phyloP scores from a whole-genome alignment of 192 early-diverging fungal genomes.

The Coemansia guatemalensis region DNA sequence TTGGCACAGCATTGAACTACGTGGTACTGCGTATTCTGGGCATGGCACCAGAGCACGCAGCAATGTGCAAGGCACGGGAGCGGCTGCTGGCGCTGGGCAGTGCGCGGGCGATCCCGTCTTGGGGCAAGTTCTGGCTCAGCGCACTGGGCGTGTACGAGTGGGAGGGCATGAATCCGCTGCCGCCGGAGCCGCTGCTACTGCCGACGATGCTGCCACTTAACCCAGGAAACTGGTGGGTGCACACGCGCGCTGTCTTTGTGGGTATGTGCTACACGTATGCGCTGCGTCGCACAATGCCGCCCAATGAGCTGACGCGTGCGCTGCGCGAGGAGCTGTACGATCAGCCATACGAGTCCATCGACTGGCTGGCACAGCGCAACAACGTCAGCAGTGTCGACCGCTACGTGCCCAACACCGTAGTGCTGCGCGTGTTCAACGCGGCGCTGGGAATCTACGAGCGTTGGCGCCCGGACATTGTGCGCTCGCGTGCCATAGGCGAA shows the following conservation, averaged over 20 bases:
- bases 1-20: slow-evolving; percentile 97
- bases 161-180: slow-evolving; percentile 94
- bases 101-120: slow-evolving; percentile 81
- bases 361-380: slow-evolving; percentile 79
- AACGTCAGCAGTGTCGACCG: slow-evolving; percentile 81
- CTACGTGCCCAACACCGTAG: slow-evolving; percentile 78
- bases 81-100: slow-evolving; percentile 86
- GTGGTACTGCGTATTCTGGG: slow-evolving; percentile 86
- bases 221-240: slow-evolving; percentile 93
- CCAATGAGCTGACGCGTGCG: slow-evolving; percentile 68
- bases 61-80: slow-evolving; percentile 74
- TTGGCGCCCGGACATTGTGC: slow-evolving; percentile 56
- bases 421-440: slow-evolving; percentile 77
- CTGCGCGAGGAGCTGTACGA: slow-evolving; percentile 89
- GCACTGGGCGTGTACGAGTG: slow-evolving; percentile 91
- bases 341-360: slow-evolving; percentile 80
- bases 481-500: slow-evolving; percentile 70
- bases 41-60: slow-evolving; percentile 81
- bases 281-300: slow-evolving; percentile 56
- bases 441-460: slow-evolving; percentile 71
- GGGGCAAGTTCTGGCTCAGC: slow-evolving; percentile 99
- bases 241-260: slow-evolving; percentile 91
- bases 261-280: slow-evolving; percentile 95
- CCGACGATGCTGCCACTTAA: slow-evolving; percentile 81
- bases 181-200: slow-evolving; percentile 87